phyloP scores from a whole-genome alignment of 1,139 yeast genomes.

The Yamadazyma kanchanaburiensis region DNA sequence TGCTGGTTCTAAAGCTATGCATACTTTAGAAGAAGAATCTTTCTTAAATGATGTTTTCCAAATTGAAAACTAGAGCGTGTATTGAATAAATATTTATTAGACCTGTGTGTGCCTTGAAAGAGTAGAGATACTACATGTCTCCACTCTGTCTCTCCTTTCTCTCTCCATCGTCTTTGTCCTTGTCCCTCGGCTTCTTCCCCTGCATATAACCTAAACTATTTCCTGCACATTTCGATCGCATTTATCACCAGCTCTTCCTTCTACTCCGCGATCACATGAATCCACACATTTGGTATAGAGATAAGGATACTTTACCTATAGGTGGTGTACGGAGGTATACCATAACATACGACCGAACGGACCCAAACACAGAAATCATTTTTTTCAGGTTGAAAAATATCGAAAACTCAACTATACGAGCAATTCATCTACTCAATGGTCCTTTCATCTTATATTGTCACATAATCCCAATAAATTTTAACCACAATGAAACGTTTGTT shows the following conservation, averaged over 20 bases:
- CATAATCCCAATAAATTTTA: conserved; percentile 51
- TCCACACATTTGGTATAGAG: conserved; percentile 39
- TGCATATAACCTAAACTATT: no score
- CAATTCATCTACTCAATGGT: conserved; percentile 55
- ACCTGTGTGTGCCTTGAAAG: no score
- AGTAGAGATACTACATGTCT: no score
- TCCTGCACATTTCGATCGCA: no score
- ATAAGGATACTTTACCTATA: conserved; percentile 29
- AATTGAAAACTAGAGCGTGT: no score
- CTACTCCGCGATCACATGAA: no score
- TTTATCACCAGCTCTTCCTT: no score
- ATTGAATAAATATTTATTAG: conserved; percentile 8
- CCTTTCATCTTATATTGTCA: conserved; percentile 61
- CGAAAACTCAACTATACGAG: conserved; percentile 48
- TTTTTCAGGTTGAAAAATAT: conserved; percentile 47
- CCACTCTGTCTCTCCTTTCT: no score
- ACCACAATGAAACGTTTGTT: conserved; percentile 25
- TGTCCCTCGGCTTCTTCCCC: no score
- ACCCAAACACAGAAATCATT: conserved; percentile 16
- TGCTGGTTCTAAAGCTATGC: conserved; percentile 92
- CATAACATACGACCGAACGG: conserved; percentile 23
- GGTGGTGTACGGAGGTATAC: conserved; percentile 40
- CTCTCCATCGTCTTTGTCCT: no score
- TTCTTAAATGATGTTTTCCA: conserved; percentile 78
- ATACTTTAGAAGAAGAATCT: conserved; percentile 82